Evolutionary conservation across 148 eudicot species (phyloP).

Genomic region (Amaranthus cruentus): DNA sequence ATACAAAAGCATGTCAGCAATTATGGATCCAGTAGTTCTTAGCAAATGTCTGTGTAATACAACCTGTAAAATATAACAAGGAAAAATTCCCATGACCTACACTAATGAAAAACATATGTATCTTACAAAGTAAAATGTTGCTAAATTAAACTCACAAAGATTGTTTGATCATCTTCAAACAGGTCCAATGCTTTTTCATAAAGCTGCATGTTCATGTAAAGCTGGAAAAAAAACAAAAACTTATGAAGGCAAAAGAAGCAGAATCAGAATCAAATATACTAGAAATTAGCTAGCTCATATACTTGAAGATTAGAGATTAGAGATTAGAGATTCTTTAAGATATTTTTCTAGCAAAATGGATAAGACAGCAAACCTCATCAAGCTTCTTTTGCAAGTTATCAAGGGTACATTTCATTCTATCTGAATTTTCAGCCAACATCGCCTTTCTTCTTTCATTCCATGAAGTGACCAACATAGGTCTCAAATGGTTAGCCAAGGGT

Average conservation of each 20-base stretch:
- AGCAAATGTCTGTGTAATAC: conserved; percentile 84
- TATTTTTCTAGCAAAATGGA: conserved; percentile 8
- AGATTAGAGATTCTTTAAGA: neutral
- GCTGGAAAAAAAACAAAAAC: conserved; percentile 37
- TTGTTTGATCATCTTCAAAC: conserved; percentile 89
- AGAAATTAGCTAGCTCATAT: neutral
- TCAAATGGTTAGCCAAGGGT: conserved; percentile 71
- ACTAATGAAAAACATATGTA: conserved; percentile 3
- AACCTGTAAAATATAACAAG: conserved; percentile 37
- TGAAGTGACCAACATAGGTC: conserved; percentile 75
- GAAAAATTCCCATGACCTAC: conserved; percentile 10
- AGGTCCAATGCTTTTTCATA: conserved; percentile 84
- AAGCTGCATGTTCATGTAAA: conserved; percentile 77
- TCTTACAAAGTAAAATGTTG: conserved; percentile 1
- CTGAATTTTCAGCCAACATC: conserved; percentile 69
- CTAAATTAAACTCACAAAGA: conserved; percentile 49
- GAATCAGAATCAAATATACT: neutral
- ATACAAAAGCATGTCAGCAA: conserved; percentile 58
- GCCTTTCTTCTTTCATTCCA: conserved; percentile 81
- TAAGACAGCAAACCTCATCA: conserved; percentile 67
- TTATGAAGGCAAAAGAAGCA: neutral
- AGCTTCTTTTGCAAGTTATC: conserved; percentile 77
- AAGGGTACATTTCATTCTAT: conserved; percentile 56
- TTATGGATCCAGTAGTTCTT: conserved; percentile 63
- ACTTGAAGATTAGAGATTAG: neutral